Percentiles rank a stretch among this genome's conserved stretches.
These are phyloP conservation scores for Rhizophagus sp. DNA, from an alignment of 192 early-diverging fungal species.

Conservation along the genomic window DNA sequence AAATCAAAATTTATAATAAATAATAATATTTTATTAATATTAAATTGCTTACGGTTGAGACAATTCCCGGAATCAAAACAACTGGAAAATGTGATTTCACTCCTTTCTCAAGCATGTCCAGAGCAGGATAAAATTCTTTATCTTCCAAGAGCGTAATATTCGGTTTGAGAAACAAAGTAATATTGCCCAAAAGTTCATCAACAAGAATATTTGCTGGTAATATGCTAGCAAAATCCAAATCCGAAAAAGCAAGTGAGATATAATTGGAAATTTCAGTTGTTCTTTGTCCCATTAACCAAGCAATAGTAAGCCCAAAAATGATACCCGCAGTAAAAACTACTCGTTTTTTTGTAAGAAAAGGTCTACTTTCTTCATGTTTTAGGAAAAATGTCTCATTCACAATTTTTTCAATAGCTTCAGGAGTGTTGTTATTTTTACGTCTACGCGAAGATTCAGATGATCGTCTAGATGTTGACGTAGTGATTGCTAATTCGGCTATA, in stretches of 20 bases:
- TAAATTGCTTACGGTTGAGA: conserved; percentile 62
- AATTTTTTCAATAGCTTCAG: conserved; percentile 16
- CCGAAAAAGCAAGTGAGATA: conserved; percentile 43
- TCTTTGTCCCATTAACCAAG: conserved; percentile 45
- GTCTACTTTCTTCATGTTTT: conserved; percentile 24
- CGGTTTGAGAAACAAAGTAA: conserved; percentile 55
- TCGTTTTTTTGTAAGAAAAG: conserved; percentile 39
- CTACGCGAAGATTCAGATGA: background rate
- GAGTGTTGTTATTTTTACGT: background rate
- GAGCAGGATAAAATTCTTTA: conserved; percentile 53
- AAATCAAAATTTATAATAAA: background rate
- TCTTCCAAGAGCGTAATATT: conserved; percentile 40
- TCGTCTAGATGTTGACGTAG: background rate
- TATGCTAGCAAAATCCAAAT: conserved; percentile 66
- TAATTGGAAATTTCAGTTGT: conserved; percentile 44
- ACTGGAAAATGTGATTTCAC: conserved; percentile 51
- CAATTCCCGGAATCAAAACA: conserved; percentile 85
- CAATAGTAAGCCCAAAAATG: conserved; percentile 54
- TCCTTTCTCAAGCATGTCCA: conserved; percentile 35
- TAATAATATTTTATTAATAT: no score
- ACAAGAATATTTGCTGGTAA: conserved; percentile 65
- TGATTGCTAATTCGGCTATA: background rate
- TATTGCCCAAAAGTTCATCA: conserved; percentile 71
- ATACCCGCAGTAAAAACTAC: conserved; percentile 58
- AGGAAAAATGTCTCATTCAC: conserved; percentile 25